These are phyloP conservation scores for Sergeia podlipaevii DNA, from an alignment of 208 protist species.

Conservation along the genomic window DNA sequence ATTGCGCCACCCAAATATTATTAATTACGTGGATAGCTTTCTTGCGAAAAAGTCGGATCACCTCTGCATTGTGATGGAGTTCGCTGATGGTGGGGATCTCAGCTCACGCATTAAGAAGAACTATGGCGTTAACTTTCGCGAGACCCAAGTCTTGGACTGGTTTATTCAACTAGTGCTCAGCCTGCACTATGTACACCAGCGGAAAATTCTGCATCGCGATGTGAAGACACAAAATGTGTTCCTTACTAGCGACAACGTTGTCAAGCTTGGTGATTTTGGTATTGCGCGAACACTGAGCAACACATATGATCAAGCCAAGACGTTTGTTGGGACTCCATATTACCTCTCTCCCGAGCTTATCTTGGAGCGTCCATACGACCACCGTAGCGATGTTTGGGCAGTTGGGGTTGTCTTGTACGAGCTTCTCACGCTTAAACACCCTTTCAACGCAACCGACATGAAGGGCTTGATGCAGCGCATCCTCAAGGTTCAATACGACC, in stretches of 20 bases:
- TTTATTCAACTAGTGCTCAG: constrained; percentile 89
- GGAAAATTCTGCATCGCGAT: constrained; percentile 92
- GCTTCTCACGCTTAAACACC: constrained; percentile 78
- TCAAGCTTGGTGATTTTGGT: constrained; percentile 95
- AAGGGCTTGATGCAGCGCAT: constrained; percentile 89
- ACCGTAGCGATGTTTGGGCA: constrained; percentile 94
- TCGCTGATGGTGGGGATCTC: constrained; percentile 87
- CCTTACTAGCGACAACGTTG: constrained; percentile 77
- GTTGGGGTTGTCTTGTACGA: constrained; percentile 91
- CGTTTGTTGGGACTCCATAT: constrained; percentile 94
- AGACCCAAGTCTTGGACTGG: constrained; percentile 86
- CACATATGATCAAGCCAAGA: constrained; percentile 92
- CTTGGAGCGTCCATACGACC: constrained; percentile 91
- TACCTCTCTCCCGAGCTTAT: constrained; percentile 94
- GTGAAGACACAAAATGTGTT: constrained; percentile 95
- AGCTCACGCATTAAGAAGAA: constrained; percentile 72
- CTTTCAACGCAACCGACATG: constrained; percentile 88
- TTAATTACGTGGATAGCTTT: constrained; percentile 93
- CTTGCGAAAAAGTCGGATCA: constrained; percentile 83
- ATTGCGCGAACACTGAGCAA: constrained; percentile 86
- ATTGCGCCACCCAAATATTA: constrained; percentile 93
- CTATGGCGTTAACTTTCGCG: constrained; percentile 74
- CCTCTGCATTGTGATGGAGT: constrained; percentile 94
- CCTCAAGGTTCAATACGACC: constrained; percentile 82
- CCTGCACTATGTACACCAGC: constrained; percentile 89